These are phyloP conservation scores for Elsinoe australis DNA, from an alignment of 2,329 filamentous ascomycete genomes.

Conservation along the genomic window DNA sequence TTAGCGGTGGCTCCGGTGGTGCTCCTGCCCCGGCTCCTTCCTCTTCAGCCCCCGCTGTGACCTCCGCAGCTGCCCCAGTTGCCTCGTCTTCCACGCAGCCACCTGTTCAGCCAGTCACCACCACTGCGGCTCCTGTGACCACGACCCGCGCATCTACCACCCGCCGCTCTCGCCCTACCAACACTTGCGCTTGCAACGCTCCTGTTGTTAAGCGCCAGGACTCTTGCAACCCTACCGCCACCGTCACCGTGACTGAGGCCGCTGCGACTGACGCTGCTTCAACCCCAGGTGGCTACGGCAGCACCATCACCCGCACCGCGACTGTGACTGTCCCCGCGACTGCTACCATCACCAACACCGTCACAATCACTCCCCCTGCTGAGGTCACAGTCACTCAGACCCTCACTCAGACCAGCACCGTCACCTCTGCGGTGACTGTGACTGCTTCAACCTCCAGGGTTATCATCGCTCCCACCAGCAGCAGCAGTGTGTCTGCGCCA, in stretches of 20 bases:
- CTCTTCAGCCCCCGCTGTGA: constrained; percentile 2
- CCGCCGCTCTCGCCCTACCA: constrained; percentile 10
- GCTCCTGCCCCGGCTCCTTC: constrained; percentile 11
- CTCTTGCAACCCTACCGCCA: constrained; percentile 16
- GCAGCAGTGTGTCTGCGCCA: not conserved
- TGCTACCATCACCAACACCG: constrained; percentile 12
- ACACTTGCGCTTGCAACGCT: constrained; percentile 11
- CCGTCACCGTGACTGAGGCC: constrained; percentile 20
- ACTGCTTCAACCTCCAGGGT: constrained; percentile 2
- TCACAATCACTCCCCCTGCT: constrained; percentile 10
- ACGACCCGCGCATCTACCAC: constrained; percentile 16
- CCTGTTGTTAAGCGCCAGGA: not conserved
- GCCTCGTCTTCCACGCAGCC: constrained; percentile 15
- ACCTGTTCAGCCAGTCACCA: constrained; percentile 17
- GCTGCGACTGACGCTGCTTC: constrained; percentile 14
- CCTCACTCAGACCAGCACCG: constrained; percentile 8
- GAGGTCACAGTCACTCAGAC: constrained; percentile 10
- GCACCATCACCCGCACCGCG: constrained; percentile 14
- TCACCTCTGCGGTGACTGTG: constrained; percentile 16
- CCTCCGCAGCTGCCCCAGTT: constrained; percentile 17
- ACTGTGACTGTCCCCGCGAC: constrained; percentile 11
- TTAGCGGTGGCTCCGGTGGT: constrained; percentile 27
- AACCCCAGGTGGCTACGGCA: not conserved
- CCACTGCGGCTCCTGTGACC: not conserved
- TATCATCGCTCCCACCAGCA: constrained; percentile 6